These are phyloP conservation scores for Zoysia matrella DNA, from an alignment of 202 grass and related monocot genomes.

Conservation along the genomic window DNA sequence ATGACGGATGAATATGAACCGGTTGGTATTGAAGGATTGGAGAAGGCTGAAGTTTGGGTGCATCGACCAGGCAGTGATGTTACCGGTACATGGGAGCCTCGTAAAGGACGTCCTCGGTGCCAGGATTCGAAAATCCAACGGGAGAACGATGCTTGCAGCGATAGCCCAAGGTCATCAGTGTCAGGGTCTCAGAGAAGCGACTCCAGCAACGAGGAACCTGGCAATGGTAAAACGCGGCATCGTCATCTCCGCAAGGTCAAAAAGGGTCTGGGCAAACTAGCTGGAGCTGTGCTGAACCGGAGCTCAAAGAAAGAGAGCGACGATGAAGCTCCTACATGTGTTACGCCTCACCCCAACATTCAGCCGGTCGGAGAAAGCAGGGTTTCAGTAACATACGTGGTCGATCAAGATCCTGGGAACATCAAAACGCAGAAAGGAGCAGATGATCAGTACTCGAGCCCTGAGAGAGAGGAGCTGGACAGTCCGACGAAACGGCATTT, in stretches of 20 bases:
- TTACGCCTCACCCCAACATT: conserved; percentile 59
- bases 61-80: conserved; percentile 74
- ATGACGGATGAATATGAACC: conserved; percentile 85
- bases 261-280: conserved; percentile 72
- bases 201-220: conserved; percentile 65
- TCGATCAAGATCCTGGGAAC: conserved; percentile 48
- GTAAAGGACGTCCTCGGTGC: conserved; percentile 64
- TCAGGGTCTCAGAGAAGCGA: conserved; percentile 68
- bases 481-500: conserved; percentile 52
- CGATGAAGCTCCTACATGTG: conserved; percentile 27
- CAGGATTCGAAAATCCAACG: conserved; percentile 60
- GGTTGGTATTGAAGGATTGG: conserved; percentile 74
- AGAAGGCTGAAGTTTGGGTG: conserved; percentile 83
- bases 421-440: conserved; percentile 12
- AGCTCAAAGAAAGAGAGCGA: conserved; percentile 50
- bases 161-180: conserved; percentile 54
- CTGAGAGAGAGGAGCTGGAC: conserved; percentile 42
- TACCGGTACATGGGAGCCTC: conserved; percentile 62
- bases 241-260: conserved; percentile 58
- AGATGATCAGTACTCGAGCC: conserved; percentile 31
- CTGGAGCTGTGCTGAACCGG: conserved; percentile 52
- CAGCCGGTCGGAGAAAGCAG: conserved; percentile 66
- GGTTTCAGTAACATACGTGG: conserved; percentile 56
- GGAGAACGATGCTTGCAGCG: conserved; percentile 51
- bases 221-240: conserved; percentile 42